phyloP scores from a whole-genome alignment of 768 basidiomycete species.

The Gautieria morchelliformis region DNA sequence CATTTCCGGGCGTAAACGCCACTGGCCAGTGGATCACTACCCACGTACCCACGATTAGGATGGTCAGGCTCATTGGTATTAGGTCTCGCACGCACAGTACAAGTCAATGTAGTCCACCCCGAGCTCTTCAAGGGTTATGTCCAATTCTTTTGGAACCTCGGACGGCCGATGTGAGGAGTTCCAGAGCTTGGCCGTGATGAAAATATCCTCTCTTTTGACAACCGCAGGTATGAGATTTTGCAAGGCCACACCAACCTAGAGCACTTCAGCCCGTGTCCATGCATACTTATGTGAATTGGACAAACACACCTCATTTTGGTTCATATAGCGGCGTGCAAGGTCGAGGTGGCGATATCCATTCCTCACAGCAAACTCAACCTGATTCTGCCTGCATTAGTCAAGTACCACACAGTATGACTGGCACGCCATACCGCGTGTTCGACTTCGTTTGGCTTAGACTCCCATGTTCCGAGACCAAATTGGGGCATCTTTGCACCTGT shows the following conservation, averaged over 20 bases:
- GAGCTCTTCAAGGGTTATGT: conserved; percentile 68
- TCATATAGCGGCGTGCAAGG: conserved; percentile 69
- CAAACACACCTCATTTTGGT: conserved; percentile 51
- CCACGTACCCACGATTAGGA: too few relatives aligned
- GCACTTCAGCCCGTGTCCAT: too few relatives aligned
- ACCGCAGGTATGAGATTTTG: conserved; percentile 70
- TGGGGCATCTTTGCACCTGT: conserved; percentile 53
- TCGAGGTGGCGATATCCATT: conserved; percentile 82
- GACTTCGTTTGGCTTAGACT: conserved; percentile 66
- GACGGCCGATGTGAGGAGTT: conserved; percentile 61
- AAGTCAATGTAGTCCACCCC: conserved; percentile 75
- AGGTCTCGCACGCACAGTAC: conserved; percentile 43
- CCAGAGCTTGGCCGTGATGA: conserved; percentile 80
- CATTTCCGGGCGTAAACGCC: conserved; percentile 49
- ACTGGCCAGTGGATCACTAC: conserved; percentile 77
- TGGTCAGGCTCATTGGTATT: too few relatives aligned
- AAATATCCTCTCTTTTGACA: conserved; percentile 72
- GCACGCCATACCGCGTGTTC: conserved; percentile 46
- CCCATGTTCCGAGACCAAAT: conserved; percentile 80
- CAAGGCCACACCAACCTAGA: conserved; percentile 52
- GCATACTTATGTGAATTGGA: not conserved
- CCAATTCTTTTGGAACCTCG: conserved; percentile 61
- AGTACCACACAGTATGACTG: not conserved
- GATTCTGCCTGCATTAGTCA: not conserved
- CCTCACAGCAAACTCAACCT: conserved; percentile 70